Evolutionary conservation across 1,284 basidiomycete genomes (phyloP).

Genomic region (Tausonia pullulans): DNA sequence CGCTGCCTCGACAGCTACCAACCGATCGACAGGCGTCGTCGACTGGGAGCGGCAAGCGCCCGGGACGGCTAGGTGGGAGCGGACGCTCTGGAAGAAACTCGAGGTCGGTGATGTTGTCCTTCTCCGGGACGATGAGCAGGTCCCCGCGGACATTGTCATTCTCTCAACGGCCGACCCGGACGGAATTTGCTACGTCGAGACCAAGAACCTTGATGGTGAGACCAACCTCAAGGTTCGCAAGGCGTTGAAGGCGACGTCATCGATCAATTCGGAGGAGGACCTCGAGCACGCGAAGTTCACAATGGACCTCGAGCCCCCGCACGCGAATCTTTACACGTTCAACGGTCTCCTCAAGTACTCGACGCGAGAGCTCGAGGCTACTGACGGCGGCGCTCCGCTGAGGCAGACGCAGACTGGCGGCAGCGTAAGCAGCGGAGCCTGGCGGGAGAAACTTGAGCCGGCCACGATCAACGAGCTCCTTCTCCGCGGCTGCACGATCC

Average conservation of each 20-base stretch:
- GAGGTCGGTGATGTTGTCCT: slow-evolving; percentile 94
- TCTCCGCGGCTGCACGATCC: slow-evolving; percentile 79
- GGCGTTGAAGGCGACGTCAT: slow-evolving; percentile 62
- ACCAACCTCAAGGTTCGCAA: slow-evolving; percentile 86
- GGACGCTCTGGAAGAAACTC: slow-evolving; percentile 96
- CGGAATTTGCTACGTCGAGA: slow-evolving; percentile 78
- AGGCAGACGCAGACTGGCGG: slow-evolving; percentile 8
- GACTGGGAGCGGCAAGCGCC: slow-evolving; percentile 58
- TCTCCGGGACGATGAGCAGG: slow-evolving; percentile 83
- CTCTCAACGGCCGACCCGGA: slow-evolving; percentile 63
- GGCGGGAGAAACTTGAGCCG: slow-evolving; percentile 33
- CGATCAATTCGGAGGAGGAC: slow-evolving; percentile 78
- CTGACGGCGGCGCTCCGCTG: background rate
- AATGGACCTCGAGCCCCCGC: slow-evolving; percentile 85
- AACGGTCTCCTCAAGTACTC: slow-evolving; percentile 73
- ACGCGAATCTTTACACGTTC: slow-evolving; percentile 85
- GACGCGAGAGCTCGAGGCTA: slow-evolving; percentile 14
- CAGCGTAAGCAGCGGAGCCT: slow-evolving; percentile 15
- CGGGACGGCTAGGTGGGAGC: slow-evolving; percentile 78
- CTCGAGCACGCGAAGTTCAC: slow-evolving; percentile 74
- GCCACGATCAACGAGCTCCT: slow-evolving; percentile 86
- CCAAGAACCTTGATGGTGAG: slow-evolving; percentile 93
- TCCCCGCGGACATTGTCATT: slow-evolving; percentile 88
- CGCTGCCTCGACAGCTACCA: slow-evolving; percentile 32
- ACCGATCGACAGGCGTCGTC: slow-evolving; percentile 53